Evolutionary conservation across 2,329 filamentous ascomycete species (phyloP).

Genomic region (Talaromyces sp.): DNA sequence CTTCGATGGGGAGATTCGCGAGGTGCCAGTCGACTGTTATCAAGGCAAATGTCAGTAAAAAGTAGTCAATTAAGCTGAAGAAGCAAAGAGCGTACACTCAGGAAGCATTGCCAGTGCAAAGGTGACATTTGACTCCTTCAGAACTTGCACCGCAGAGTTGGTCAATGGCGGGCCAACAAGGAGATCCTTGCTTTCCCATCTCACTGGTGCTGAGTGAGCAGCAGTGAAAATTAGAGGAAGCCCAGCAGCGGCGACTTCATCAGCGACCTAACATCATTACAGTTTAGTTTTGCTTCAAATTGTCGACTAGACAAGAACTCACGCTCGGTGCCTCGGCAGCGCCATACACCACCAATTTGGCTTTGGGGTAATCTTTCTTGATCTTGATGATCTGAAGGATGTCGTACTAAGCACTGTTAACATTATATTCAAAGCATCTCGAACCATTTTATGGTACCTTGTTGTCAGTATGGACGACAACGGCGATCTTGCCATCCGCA

Average conservation of each 20-base stretch:
- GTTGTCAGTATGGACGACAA: constrained; percentile 42
- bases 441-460: constrained; percentile 16
- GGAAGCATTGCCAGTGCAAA: constrained; percentile 19
- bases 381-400: constrained; percentile 39
- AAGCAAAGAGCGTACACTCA: constrained; percentile 4
- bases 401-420: constrained; percentile 33
- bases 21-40: constrained; percentile 34
- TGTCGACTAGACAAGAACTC: not conserved
- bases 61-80: not conserved
- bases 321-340: constrained; percentile 36
- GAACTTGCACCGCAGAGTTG: constrained; percentile 37
- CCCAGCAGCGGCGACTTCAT: constrained; percentile 38
- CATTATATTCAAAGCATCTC: not conserved
- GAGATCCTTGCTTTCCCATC: constrained; percentile 38
- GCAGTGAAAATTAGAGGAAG: constrained; percentile 47
- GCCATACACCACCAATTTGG: constrained; percentile 35
- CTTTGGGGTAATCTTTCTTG: constrained; percentile 15
- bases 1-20: constrained; percentile 36
- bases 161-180: constrained; percentile 45
- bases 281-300: not conserved
- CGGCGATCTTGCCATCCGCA: constrained; percentile 36
- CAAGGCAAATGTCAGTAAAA: constrained; percentile 21
- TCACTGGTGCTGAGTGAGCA: constrained; percentile 31
- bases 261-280: constrained; percentile 30
- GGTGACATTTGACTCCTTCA: constrained; percentile 39